Evolutionary conservation across 139 green algal genomes (phyloP), one percentile per base, ranked within the genome.

Genomic region (Medakamo hakoo): DNA sequence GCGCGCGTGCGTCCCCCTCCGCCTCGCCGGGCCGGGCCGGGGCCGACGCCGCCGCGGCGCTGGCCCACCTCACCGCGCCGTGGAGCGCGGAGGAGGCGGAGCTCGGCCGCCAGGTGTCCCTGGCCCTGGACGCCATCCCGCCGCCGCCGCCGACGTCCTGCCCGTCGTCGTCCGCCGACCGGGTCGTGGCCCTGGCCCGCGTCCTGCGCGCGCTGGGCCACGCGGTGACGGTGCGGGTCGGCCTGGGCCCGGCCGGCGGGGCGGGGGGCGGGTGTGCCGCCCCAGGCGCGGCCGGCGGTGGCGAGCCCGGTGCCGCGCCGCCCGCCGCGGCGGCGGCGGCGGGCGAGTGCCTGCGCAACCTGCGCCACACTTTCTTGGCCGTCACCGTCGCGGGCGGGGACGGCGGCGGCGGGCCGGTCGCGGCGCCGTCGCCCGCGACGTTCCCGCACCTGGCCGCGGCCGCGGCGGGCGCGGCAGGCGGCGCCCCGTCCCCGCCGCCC

Each of bases 351-450:
- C 74, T 87, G 2, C 73, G 77, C 58, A 83, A 80, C 62, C 68
- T 87, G 28, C 76, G 81, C 62, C 81, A 87, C 73, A 69, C 60
- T 19, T 86, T 86, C 70, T 59, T 87, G 18, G 70, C 76, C 4
- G 64, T 80, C 26, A 56, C 60, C 3, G 30, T 71, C 59, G 27
- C 24, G 25, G 48, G 49, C 25, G 32, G 5, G 23, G 19, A 16
- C 27, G 29, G 40, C 40, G 52, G 9, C 24, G 18, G 30, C 9
- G 23, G n/a, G n/a, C n/a, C n/a, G n/a, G n/a, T n/a, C n/a, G n/a
- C n/a, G n/a, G n/a, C n/a, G n/a, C n/a, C n/a, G n/a, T n/a, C n/a
- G n/a, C n/a, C n/a, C n/a, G n/a, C n/a, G n/a, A n/a, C n/a, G n/a
- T n/a, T n/a, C n/a, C n/a, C n/a, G n/a, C n/a, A n/a, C n/a, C n/a